Evolutionary conservation across 352 stramenopile genomes (phyloP).

Genomic region (Nothophytophthora sp.): DNA sequence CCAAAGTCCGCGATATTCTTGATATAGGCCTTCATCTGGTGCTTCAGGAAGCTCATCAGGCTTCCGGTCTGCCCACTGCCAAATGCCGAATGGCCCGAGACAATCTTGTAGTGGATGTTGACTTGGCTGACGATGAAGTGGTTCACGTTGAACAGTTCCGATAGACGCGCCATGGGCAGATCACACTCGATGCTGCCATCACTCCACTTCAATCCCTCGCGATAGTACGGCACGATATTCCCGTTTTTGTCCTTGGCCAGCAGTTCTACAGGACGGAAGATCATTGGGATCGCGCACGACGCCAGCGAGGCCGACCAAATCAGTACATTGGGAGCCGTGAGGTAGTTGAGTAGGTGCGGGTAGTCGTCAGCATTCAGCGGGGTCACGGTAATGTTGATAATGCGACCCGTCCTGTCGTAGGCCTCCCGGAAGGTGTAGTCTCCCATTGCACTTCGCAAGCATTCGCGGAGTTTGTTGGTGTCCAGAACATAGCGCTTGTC

Average conservation of each 20-base stretch:
- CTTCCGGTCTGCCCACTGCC: constrained; percentile 74
- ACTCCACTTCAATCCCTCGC: constrained; percentile 91
- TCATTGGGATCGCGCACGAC: constrained; percentile 93
- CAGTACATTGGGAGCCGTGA: constrained; percentile 98
- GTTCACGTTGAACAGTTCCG: constrained; percentile 98
- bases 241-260: constrained; percentile 93
- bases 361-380: constrained; percentile 91
- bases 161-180: constrained; percentile 96
- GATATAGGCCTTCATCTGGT: constrained; percentile 93
- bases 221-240: constrained; percentile 81
- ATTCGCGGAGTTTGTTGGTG: constrained; percentile 60
- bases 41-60: constrained; percentile 95
- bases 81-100: constrained; percentile 75
- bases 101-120: constrained; percentile 88
- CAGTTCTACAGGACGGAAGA: constrained; percentile 96
- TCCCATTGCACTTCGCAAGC: constrained; percentile 91
- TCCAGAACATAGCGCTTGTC: constrained; percentile 79
- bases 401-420: constrained; percentile 97
- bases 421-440: constrained; percentile 98
- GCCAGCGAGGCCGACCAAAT: constrained; percentile 97
- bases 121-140: constrained; percentile 99
- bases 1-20: constrained; percentile 88
- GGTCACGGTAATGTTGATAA: constrained; percentile 99
- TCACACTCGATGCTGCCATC: constrained; percentile 95
- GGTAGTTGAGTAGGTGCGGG: constrained; percentile 97